Conservation (phyloP, 129 eudicot genomes). For the Chrysanthemum lavandulifolium region DNA sequence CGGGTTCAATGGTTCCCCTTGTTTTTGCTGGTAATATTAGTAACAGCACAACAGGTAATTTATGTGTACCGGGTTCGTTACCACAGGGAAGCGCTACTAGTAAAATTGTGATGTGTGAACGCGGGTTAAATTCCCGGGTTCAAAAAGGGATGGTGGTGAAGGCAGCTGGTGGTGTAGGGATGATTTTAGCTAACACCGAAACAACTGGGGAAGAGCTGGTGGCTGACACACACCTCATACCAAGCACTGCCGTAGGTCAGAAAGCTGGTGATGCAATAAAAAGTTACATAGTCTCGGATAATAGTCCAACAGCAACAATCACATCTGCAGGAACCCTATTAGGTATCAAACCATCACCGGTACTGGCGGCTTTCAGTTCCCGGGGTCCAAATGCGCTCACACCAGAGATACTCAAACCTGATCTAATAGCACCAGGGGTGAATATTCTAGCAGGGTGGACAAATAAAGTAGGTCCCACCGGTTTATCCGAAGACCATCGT, state of each 20-base stretch:
- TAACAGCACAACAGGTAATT: constrained; percentile 30
- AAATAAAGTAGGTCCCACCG: constrained; percentile 56
- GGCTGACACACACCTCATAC: constrained; percentile 64
- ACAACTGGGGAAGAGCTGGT: constrained; percentile 60
- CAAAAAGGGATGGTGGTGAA: constrained; percentile 58
- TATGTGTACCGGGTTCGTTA: constrained; percentile 50
- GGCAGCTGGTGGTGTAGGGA: constrained; percentile 68
- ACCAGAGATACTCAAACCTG: constrained; percentile 68
- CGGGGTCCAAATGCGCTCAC: constrained; percentile 72
- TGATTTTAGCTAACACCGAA: constrained; percentile 59
- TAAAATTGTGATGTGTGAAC: constrained; percentile 67
- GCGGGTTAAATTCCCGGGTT: constrained; percentile 54
- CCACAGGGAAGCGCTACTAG: constrained; percentile 42
- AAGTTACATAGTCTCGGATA: constrained; percentile 36
- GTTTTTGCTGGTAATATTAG: constrained; percentile 51
- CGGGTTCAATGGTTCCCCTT: constrained; percentile 34
- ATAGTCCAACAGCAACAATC: constrained; percentile 51
- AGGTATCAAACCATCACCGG: constrained; percentile 65
- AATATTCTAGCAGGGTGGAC: constrained; percentile 77
- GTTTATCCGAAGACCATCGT: constrained; percentile 41
- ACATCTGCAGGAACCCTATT: constrained; percentile 46
- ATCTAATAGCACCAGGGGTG: constrained; percentile 74
- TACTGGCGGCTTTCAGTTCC: constrained; percentile 68
- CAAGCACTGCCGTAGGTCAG: constrained; percentile 59
- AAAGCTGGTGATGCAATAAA: constrained; percentile 56